Evolutionary conservation across 2,329 filamentous ascomycete genomes (phyloP), one percentile per base, ranked within the genome.

Genomic region (Elsinoe fawcettii): DNA sequence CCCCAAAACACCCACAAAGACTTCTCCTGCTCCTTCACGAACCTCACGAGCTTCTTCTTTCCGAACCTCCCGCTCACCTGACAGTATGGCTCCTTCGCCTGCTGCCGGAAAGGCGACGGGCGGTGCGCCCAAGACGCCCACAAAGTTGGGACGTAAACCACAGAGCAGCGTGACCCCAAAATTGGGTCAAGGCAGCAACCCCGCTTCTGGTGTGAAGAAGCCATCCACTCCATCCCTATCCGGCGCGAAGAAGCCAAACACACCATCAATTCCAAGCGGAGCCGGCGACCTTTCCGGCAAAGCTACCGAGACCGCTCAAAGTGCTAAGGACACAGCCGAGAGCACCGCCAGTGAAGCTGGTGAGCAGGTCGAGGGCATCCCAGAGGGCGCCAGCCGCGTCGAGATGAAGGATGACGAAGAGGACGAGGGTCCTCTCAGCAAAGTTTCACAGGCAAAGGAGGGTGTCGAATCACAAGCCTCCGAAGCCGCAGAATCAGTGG

Each of bases 81-180:
- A 66, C 64, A 71, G 63, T 55, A 78, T 78, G 76, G 75, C 75
- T 66, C 71, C 71, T 54, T 77, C 76, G 59, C 75, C 76, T 65
- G 75, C 76, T 63, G 75, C 76, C 62, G 75, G 75, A 67, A 77
- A 76, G 71, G 63, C 66, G 55, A 63, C 64, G n/a, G 67, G 72
- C 67, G 71, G 71, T 53, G 67, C 69, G 61, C 76, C 75, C 63
- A 75, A 75, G 69, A 78, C 76, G 60, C 75, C 76, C 36, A 78
- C 76, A 47, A 78, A 78, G 71, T 71, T 78, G 62, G 71, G 73
- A 60, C 66, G 74, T 62, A 75, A 75, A 68, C 66, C 71, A 57
- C 70, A 72, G 61, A 63, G 63, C 44, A 63, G 65, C 61, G 61
- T 69, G 59, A 69, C 70, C 20, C 60, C 60, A 9, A 75, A 75